phyloP scores from a whole-genome alignment of 495 filamentous ascomycete genomes.

The Chaetomidium leptoderma region DNA sequence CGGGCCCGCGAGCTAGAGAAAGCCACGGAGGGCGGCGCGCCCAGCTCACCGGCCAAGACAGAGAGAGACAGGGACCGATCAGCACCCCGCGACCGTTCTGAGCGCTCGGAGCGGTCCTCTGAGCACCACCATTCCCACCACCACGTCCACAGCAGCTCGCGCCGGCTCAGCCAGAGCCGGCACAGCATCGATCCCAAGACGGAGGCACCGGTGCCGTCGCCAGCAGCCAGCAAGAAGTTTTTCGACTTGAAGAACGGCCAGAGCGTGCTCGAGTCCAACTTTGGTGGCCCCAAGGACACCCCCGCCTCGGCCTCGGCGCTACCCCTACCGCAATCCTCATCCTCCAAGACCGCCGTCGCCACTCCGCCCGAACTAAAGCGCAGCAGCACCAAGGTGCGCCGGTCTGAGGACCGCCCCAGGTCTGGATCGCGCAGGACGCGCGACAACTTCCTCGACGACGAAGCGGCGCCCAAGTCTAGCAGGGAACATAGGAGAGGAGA shows the following conservation, averaged over 20 bases:
- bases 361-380: slow-evolving; percentile 30
- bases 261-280: slow-evolving; percentile 32
- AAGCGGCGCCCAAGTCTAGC: slow-evolving; percentile 6
- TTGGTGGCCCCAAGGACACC: slow-evolving; percentile 16
- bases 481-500: slow-evolving; percentile 8
- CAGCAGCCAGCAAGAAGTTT: slow-evolving; percentile 38
- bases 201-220: slow-evolving; percentile 13
- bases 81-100: slow-evolving; percentile 18
- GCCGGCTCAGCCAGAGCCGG: slow-evolving; percentile 37
- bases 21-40: slow-evolving; percentile 19
- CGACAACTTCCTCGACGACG: background rate
- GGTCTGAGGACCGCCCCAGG: slow-evolving; percentile 15
- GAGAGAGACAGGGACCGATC: slow-evolving; percentile 18
- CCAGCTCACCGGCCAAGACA: slow-evolving; percentile 19
- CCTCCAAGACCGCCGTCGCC: slow-evolving; percentile 17
- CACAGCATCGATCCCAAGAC: slow-evolving; percentile 31
- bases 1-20: slow-evolving; percentile 30
- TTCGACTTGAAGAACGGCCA: slow-evolving; percentile 38
- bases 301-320: background rate
- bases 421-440: slow-evolving; percentile 3
- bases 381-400: slow-evolving; percentile 13
- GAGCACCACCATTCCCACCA: slow-evolving; percentile 25
- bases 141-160: slow-evolving; percentile 33
- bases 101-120: slow-evolving; percentile 22
- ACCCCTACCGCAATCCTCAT: slow-evolving; percentile 10